Percentiles rank a stretch among this genome's conserved stretches.
These are phyloP conservation scores for Gliomastix tumulicola DNA, from an alignment of 2,329 filamentous ascomycete species.

Conservation along the genomic window DNA sequence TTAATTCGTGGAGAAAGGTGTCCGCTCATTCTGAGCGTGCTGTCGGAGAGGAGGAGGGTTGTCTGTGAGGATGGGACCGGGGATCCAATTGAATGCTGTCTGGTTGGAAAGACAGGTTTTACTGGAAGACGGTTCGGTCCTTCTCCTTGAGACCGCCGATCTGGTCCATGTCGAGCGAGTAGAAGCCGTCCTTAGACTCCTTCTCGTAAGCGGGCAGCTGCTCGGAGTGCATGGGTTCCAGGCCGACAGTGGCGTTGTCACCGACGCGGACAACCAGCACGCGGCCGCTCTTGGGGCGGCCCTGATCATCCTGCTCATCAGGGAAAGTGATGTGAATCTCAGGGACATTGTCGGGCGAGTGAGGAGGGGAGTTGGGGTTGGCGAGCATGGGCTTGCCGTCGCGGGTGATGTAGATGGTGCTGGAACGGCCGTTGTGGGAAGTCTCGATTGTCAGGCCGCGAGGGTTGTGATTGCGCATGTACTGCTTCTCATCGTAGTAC, in stretches of 20 bases:
- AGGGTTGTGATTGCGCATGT: constrained; percentile 37
- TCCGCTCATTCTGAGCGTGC: no score
- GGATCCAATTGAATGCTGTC: no score
- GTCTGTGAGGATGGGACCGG: no score
- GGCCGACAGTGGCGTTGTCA: constrained; percentile 74
- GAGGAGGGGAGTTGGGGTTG: constrained; percentile 67
- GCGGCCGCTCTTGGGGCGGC: constrained; percentile 74
- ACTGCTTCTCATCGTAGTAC: constrained; percentile 57
- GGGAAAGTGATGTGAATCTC: constrained; percentile 99
- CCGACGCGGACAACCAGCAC: constrained; percentile 90
- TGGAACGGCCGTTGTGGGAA: constrained; percentile 48
- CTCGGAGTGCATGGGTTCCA: constrained; percentile 79
- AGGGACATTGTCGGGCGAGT: constrained; percentile 76
- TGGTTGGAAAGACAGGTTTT: no score
- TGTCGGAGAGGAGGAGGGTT: no score
- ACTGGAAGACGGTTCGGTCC: constrained; percentile 38
- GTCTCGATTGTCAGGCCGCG: constrained; percentile 52
- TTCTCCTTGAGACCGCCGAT: constrained; percentile 96
- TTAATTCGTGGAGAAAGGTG: no score
- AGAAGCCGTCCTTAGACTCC: constrained; percentile 71
- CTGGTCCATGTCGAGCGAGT: constrained; percentile 88
- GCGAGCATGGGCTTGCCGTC: constrained; percentile 70
- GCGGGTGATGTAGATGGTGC: constrained; percentile 71
- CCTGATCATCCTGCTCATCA: constrained; percentile 82
- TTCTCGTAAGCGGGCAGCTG: constrained; percentile 85